Evolutionary conservation across 257 asterid genomes (phyloP).

Genomic region (Avicennia marina): DNA sequence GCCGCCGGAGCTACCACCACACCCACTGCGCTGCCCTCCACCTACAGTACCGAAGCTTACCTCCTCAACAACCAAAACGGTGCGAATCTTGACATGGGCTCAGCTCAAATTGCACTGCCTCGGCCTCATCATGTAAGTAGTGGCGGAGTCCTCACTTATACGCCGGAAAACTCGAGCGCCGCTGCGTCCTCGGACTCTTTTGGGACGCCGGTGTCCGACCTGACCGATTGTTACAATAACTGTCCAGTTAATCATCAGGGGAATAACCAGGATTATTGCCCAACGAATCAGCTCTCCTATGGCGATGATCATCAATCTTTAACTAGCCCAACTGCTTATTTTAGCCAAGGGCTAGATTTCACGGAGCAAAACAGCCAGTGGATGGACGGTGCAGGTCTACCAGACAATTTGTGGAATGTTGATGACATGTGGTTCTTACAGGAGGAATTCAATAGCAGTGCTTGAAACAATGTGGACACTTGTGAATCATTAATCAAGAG

Average conservation of each 20-base stretch:
- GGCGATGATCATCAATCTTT: constrained; percentile 21
- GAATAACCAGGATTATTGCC: not conserved
- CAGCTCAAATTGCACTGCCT: not conserved
- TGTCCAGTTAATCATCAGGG: not conserved
- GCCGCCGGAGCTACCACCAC: constrained; percentile 10
- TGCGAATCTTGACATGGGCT: not conserved
- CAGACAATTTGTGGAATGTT: constrained; percentile 51
- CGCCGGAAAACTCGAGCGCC: constrained; percentile 58
- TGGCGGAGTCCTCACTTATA: no score
- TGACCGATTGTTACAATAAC: constrained; percentile 51
- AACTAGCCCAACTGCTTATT: constrained; percentile 44
- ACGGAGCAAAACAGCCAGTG: constrained; percentile 46
- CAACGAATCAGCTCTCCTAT: not conserved
- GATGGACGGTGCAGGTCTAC: constrained; percentile 56
- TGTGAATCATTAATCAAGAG: not conserved
- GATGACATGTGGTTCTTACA: constrained; percentile 52
- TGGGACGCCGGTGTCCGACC: constrained; percentile 60
- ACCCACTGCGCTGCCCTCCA: no score
- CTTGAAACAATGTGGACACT: not conserved
- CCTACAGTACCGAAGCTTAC: no score
- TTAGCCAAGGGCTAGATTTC: constrained; percentile 45
- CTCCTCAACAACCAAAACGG: not conserved
- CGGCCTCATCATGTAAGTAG: no score
- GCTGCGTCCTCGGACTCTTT: constrained; percentile 67
- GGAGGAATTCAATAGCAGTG: constrained; percentile 31